These are phyloP conservation scores for Phaeomoniella chlamydospora DNA, from an alignment of 2,329 filamentous ascomycete species.

Conservation along the genomic window DNA sequence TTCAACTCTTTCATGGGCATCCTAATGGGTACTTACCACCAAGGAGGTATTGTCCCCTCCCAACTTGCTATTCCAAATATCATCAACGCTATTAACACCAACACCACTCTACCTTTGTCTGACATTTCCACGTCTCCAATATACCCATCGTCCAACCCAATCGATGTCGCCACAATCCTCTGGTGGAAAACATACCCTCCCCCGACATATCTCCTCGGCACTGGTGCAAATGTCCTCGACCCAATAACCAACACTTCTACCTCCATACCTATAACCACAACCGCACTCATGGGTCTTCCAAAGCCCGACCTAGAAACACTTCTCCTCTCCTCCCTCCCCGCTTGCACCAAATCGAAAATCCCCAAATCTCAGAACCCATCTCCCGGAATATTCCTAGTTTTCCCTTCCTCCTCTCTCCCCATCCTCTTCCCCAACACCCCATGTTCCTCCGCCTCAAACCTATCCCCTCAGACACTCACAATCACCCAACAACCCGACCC, in stretches of 20 bases:
- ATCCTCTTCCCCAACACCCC: background rate
- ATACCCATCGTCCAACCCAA: too few species aligned
- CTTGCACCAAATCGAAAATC: constrained; percentile 8
- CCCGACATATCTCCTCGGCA: constrained; percentile 34
- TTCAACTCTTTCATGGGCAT: constrained; percentile 34
- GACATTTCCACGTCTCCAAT: too few species aligned
- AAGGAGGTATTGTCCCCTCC: constrained; percentile 35
- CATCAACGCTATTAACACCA: constrained; percentile 4
- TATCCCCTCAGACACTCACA: background rate
- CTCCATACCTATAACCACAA: constrained; percentile 26
- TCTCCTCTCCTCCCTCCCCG: constrained; percentile 19
- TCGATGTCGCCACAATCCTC: constrained; percentile 24
- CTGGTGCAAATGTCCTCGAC: constrained; percentile 13
- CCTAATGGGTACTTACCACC: constrained; percentile 38
- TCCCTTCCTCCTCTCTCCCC: background rate
- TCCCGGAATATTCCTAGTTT: constrained; percentile 1
- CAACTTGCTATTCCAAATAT: constrained; percentile 29
- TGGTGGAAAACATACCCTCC: constrained; percentile 44
- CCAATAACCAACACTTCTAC: constrained; percentile 10
- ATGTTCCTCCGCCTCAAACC: constrained; percentile 10
- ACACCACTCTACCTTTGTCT: constrained; percentile 4
- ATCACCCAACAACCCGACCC: background rate
- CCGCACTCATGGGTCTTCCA: constrained; percentile 33
- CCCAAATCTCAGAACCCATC: constrained; percentile 10
- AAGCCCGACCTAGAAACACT: constrained; percentile 23